These are phyloP conservation scores for Neurospora sp. DNA, from an alignment of 2,329 filamentous ascomycete species.

Conservation along the genomic window DNA sequence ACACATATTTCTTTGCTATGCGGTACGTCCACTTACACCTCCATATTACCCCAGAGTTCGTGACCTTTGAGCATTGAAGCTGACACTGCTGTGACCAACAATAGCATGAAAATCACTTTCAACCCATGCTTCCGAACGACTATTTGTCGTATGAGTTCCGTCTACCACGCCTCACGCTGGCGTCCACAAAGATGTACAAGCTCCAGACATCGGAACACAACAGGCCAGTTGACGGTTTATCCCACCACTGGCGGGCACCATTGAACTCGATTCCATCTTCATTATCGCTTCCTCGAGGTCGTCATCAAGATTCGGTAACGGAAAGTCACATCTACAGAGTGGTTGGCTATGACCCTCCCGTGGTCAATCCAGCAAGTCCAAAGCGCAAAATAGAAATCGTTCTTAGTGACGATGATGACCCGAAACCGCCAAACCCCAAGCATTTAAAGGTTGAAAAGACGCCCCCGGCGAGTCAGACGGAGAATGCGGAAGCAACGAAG, in stretches of 20 bases:
- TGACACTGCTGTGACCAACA: neutral
- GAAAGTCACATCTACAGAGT: neutral
- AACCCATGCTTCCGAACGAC: conserved; percentile 25
- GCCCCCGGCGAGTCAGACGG: neutral
- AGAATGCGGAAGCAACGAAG: neutral
- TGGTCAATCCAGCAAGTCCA: neutral
- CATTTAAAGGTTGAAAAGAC: neutral
- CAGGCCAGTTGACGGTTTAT: conserved; percentile 1
- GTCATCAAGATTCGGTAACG: neutral
- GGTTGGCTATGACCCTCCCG: neutral
- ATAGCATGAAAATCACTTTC: conserved; percentile 20
- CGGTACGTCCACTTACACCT: conserved; percentile 2
- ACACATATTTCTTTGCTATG: conserved; percentile 24
- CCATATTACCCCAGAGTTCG: too few relatives aligned
- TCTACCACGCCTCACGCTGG: conserved; percentile 21
- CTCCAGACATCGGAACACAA: conserved; percentile 2
- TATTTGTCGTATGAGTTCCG: conserved; percentile 24
- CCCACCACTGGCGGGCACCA: conserved; percentile 5
- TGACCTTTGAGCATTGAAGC: neutral
- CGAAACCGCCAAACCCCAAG: neutral
- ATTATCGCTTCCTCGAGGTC: neutral
- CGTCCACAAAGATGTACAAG: conserved; percentile 4
- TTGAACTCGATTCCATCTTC: neutral
- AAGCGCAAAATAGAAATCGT: neutral
- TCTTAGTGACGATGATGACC: neutral